Conservation (phyloP, 768 basidiomycete genomes). For the Crassisporium funariophilum region DNA sequence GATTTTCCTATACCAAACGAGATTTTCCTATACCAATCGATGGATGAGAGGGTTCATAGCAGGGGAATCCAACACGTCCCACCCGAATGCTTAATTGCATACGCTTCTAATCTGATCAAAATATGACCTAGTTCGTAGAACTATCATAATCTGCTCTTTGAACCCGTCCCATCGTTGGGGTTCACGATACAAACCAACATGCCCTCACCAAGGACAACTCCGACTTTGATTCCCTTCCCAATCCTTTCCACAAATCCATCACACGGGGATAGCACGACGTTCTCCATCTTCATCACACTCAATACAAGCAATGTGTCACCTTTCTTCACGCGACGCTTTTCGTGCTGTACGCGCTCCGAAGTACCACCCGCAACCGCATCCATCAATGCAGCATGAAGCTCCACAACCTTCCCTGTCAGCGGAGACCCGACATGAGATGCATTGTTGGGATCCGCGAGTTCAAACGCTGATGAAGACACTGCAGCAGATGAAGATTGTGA, state of each 20-base stretch:
- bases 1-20: no score
- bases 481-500: conserved; percentile 33
- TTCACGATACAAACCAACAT: conserved; percentile 33
- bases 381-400: conserved; percentile 33
- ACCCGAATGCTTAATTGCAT: no score
- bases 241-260: conserved; percentile 32
- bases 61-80: no score
- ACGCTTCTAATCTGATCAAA: no score
- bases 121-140: no score
- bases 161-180: no score
- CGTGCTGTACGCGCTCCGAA: neutral
- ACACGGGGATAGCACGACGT: conserved; percentile 26
- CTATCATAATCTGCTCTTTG: no score
- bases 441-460: conserved; percentile 38
- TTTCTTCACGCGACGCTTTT: conserved; percentile 23
- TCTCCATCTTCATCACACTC: conserved; percentile 48
- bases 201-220: conserved; percentile 37
- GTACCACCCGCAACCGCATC: no score
- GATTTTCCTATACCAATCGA: no score
- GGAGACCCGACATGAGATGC: conserved; percentile 31
- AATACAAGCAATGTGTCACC: conserved; percentile 36
- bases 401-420: conserved; percentile 39
- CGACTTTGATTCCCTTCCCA: conserved; percentile 35
- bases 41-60: no score
- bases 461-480: conserved; percentile 26